A percentile compares a stretch with the other conserved stretches of the same genome.
phyloP scores from a whole-genome alignment of 2,329 filamentous ascomycete species.

The Cyphellophora attinorum region DNA sequence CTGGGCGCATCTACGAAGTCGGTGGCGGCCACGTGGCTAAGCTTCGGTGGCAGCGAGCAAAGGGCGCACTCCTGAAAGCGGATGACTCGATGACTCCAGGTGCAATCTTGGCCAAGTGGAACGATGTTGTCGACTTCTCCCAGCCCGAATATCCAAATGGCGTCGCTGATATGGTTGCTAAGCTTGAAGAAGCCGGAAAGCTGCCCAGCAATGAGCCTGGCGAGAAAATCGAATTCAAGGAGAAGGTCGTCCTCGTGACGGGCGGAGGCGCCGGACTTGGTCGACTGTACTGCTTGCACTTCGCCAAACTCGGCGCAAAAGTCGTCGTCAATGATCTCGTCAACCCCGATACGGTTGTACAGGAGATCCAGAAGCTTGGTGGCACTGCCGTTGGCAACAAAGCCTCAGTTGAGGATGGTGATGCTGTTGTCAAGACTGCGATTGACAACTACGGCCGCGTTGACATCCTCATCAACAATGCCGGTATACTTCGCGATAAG shows the following conservation, averaged over 20 bases:
- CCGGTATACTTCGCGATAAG: conserved; percentile 94
- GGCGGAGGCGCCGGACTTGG: conserved; percentile 81
- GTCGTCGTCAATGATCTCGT: conserved; percentile 90
- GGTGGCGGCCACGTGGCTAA: conserved; percentile 88
- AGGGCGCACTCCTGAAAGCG: conserved; percentile 77
- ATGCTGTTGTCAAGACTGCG: conserved; percentile 77
- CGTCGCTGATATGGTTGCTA: conserved; percentile 72
- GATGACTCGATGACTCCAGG: conserved; percentile 81
- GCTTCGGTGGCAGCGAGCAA: conserved; percentile 86
- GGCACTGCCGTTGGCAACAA: conserved; percentile 87
- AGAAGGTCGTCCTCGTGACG: conserved; percentile 75
- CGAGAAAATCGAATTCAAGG: conserved; percentile 67
- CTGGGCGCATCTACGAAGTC: conserved; percentile 81
- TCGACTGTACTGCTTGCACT: conserved; percentile 76
- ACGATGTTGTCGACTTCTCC: conserved; percentile 75
- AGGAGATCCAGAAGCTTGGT: conserved; percentile 81
- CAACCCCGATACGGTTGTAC: conserved; percentile 78
- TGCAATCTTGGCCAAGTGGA: conserved; percentile 80
- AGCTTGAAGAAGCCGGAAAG: conserved; percentile 75
- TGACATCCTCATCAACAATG: conserved; percentile 95
- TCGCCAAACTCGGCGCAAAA: conserved; percentile 70
- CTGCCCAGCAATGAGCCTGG: conserved; percentile 57
- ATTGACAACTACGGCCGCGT: conserved; percentile 88
- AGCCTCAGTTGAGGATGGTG: conserved; percentile 85
- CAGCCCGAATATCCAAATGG: conserved; percentile 75